Evolutionary conservation across 2,329 filamentous ascomycete genomes (phyloP).

Genomic region (Neofusicoccum kwambonambiense): DNA sequence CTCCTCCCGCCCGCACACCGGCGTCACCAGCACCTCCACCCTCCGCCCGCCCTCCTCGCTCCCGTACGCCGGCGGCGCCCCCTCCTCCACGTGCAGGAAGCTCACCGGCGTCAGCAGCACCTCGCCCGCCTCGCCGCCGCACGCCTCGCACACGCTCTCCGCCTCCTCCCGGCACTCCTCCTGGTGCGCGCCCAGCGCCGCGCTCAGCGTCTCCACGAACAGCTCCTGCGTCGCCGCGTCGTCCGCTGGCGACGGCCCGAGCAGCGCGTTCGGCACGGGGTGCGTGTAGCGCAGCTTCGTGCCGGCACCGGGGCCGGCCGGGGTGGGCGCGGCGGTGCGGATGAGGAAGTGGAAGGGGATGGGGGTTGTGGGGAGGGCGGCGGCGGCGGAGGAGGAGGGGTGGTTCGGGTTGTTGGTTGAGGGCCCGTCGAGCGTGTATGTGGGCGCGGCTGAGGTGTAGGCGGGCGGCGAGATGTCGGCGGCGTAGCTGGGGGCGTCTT

Average conservation of each 20-base stretch:
- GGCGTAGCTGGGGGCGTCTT: conserved; percentile 3
- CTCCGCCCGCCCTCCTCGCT: not conserved
- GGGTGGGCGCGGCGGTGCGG: not conserved
- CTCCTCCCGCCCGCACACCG: not conserved
- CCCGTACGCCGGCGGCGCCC: not conserved
- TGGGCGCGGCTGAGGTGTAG: not conserved
- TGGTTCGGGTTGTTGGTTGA: not conserved
- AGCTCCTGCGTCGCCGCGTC: not conserved
- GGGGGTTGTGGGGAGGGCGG: not conserved
- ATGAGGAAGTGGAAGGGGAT: conserved; percentile 17
- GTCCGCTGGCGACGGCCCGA: not conserved
- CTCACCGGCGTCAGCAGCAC: conserved; percentile 10
- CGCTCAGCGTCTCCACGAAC: not conserved
- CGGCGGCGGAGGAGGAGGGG: not conserved
- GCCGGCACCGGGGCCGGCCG: not conserved
- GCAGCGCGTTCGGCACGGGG: not conserved
- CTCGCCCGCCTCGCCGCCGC: not conserved
- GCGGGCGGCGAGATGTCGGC: not conserved
- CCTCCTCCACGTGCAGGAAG: conserved; percentile 5
- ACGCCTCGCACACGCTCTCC: not conserved
- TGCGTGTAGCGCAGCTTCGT: not conserved
- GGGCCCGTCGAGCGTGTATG: not conserved
- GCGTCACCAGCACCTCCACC: conserved; percentile 14
- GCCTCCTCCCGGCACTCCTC: not conserved
- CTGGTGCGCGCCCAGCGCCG: not conserved